Base-by-base conservation (phyloP, 345 rosid genomes). In the Mercurialis annua region DNA sequence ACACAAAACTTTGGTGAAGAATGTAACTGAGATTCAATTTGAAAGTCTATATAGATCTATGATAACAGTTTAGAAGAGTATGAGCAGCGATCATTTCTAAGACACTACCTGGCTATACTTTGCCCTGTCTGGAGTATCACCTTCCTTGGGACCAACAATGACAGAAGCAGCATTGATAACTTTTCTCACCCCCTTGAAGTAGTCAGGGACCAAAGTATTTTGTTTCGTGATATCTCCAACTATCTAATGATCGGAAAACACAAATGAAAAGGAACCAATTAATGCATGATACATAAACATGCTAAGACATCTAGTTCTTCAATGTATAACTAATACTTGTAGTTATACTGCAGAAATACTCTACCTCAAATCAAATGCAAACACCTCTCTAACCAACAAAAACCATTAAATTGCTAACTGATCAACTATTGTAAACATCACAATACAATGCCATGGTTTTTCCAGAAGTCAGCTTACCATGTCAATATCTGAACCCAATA, bases 141-240 rank as follows among this genome's bases (percentile, higher is more conserved):
- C 97, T 84, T 93, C 99, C 81, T 93, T 93, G 23, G 97, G 99
- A 49, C 97, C 97, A 24, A 93, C 87, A n/a, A 93, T 90, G 57
- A 89, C 96, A 57, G 97, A 90, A 74, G 77, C 86, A 52, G 89
- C 91, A 78, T 87, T 90, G 49, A 90, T 86, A 69, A 90, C 96
- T 83, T 86, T 89, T 61, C 81, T 86, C 71, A 93, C 96, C 75
- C 92, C 95, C 84, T 82, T 89, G 70, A 93, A 93, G 82, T 81
- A 79, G 62, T 85, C 83, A 34, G 88, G 86, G 24, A 54, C 71
- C 67, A 93, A 51, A 20, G 95, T 87, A 64, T 80, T 83, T 64
- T 80, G 96, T 70, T 85, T 90, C 46, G 96, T 84, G 56, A 90
- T 82, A 47, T 93, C 95, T 53, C 91, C 97, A 69, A 93, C 83